phyloP scores from a whole-genome alignment of 2,329 filamentous ascomycete species.

The Rhexocercosporidium sp. region DNA sequence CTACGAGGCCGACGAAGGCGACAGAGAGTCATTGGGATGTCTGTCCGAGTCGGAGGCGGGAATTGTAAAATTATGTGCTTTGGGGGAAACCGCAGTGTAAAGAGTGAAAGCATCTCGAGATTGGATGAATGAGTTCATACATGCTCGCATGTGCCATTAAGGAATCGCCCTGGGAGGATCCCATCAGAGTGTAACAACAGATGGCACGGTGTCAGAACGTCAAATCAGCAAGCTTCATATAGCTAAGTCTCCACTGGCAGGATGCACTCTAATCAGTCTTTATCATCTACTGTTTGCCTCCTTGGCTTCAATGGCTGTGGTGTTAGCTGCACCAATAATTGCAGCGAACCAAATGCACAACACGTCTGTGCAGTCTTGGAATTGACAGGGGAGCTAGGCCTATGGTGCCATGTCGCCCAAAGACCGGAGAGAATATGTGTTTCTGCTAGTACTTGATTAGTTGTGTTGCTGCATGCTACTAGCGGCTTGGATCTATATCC shows the following conservation, averaged over 20 bases:
- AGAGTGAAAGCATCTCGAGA: background rate
- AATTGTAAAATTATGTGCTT: background rate
- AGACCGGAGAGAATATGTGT: background rate
- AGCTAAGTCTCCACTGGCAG: background rate
- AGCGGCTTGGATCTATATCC: background rate
- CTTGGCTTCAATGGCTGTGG: background rate
- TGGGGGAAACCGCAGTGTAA: background rate
- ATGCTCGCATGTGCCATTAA: constrained; percentile 3
- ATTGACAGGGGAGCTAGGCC: background rate
- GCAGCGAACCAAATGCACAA: background rate
- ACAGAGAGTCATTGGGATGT: background rate
- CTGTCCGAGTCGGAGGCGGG: background rate
- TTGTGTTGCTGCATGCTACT: background rate
- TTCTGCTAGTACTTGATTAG: background rate
- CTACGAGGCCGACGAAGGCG: background rate
- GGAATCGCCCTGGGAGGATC: background rate
- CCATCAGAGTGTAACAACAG: background rate
- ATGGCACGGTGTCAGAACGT: constrained; percentile 5
- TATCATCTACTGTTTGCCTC: background rate
- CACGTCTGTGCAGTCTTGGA: background rate
- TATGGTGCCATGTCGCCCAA: background rate
- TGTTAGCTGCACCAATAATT: background rate
- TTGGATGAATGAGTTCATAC: too few species aligned
- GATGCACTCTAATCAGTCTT: background rate
- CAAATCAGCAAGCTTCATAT: background rate